These are phyloP conservation scores for Fulvia fulva DNA, from an alignment of 2,329 filamentous ascomycete genomes.

Conservation along the genomic window DNA sequence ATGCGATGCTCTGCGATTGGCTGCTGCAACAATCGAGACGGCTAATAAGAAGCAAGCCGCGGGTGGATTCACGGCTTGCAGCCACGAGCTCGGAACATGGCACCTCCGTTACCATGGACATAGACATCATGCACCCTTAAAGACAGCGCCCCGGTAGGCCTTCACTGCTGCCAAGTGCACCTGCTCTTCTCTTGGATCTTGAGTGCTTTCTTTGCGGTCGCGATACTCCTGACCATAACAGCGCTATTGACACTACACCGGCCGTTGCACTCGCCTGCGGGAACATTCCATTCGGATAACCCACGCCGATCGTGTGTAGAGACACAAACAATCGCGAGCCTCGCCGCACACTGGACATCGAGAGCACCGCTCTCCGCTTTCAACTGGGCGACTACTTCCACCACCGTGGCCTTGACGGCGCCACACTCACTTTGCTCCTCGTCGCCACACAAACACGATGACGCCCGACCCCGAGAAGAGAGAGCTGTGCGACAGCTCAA, in stretches of 20 bases:
- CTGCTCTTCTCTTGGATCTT: not conserved
- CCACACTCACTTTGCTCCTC: slow-evolving; percentile 3
- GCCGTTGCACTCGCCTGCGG: not conserved
- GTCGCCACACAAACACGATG: slow-evolving; percentile 2
- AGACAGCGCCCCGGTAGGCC: not conserved
- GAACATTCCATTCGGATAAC: not conserved
- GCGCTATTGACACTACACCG: not conserved
- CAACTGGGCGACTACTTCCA: not conserved
- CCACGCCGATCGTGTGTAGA: not conserved
- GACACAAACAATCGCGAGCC: not conserved
- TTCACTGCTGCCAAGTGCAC: not conserved
- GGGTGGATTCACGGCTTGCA: not conserved
- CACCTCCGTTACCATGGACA: not conserved
- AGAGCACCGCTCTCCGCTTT: not conserved
- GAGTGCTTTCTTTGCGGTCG: not conserved
- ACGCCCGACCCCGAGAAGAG: slow-evolving; percentile 6
- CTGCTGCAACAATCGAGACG: not conserved
- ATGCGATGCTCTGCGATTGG: not conserved
- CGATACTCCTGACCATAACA: not conserved
- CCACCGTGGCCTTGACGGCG: slow-evolving; percentile 7
- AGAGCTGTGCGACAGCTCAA: slow-evolving; percentile 10
- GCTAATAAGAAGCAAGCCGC: not conserved
- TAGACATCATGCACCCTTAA: not conserved
- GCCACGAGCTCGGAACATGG: not conserved
- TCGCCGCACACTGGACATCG: not conserved